Percentiles rank a stretch among this genome's conserved stretches.
Evolutionary conservation across 345 rosid species (phyloP).

Genomic region (Sisymbrium irio): DNA sequence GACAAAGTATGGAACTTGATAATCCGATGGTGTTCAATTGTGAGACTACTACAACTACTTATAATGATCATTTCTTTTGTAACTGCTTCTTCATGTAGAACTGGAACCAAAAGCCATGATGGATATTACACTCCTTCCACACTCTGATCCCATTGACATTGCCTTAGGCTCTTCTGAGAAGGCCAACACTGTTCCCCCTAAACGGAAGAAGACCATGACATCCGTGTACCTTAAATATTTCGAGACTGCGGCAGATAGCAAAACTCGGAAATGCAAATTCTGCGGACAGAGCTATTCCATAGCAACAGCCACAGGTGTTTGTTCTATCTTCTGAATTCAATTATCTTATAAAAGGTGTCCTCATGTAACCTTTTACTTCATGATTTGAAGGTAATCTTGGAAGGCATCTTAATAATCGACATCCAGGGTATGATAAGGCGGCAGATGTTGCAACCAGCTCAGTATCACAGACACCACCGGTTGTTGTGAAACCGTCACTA

Average conservation of each 20-base stretch:
- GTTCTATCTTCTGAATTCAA: background rate
- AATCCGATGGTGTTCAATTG: background rate
- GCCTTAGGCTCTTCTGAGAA: constrained; percentile 77
- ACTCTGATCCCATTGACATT: constrained; percentile 58
- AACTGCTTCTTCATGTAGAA: constrained; percentile 45
- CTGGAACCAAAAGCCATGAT: constrained; percentile 72
- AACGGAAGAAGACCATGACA: constrained; percentile 98
- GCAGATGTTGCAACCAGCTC: constrained; percentile 49
- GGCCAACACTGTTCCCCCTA: constrained; percentile 46
- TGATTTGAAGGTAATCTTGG: constrained; percentile 70
- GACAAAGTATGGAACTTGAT: constrained; percentile 1
- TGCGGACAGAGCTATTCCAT: constrained; percentile 92
- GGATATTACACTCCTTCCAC: constrained; percentile 66
- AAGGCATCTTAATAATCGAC: constrained; percentile 85
- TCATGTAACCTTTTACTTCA: background rate
- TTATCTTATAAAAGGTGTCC: background rate
- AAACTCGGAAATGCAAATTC: constrained; percentile 89
- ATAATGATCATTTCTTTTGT: background rate
- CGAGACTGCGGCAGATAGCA: constrained; percentile 79
- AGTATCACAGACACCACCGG: constrained; percentile 43
- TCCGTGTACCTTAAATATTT: constrained; percentile 88
- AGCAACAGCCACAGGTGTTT: constrained; percentile 88
- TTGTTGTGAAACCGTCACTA: constrained; percentile 49
- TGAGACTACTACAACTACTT: background rate
- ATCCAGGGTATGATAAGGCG: constrained; percentile 86